These are phyloP conservation scores for Acidomyces sp. DNA, from an alignment of 495 filamentous ascomycete species.

Conservation along the genomic window DNA sequence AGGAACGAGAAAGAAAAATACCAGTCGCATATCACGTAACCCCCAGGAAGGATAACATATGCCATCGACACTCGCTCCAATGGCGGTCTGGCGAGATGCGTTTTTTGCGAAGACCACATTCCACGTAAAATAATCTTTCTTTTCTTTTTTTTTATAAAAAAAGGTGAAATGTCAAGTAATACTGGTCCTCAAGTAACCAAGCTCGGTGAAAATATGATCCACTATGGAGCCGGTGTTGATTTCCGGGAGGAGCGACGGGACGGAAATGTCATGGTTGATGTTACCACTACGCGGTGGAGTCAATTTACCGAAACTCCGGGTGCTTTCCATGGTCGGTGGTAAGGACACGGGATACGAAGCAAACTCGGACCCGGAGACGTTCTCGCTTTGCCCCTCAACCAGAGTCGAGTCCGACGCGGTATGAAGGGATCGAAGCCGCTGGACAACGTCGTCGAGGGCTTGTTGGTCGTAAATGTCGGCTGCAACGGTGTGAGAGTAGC, in stretches of 20 bases:
- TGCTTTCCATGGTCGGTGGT: not conserved
- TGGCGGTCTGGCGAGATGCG: too few species aligned
- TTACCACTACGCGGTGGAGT: not conserved
- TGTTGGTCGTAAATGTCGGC: not conserved
- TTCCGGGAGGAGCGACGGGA: not conserved
- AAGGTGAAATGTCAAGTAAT: conserved; percentile 4
- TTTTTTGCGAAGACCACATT: too few species aligned
- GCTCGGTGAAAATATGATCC: conserved; percentile 16
- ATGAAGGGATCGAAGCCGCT: not conserved
- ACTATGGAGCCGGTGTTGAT: not conserved
- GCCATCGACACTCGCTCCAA: too few species aligned
- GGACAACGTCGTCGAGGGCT: not conserved
- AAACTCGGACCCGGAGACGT: not conserved
- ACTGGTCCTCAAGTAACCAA: conserved; percentile 12
- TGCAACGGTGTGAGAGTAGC: not conserved
- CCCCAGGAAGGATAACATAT: too few species aligned
- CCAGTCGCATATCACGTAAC: too few species aligned
- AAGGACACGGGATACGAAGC: conserved; percentile 1
- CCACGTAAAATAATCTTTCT: too few species aligned
- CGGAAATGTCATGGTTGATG: not conserved
- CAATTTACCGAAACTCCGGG: conserved; percentile 1
- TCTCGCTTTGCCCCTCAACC: too few species aligned
- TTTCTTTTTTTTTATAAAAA: too few species aligned
- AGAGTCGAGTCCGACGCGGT: not conserved
- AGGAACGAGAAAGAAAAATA: too few species aligned